Base-by-base conservation (phyloP, 1,284 basidiomycete species). In the Moniliella sp. region DNA sequence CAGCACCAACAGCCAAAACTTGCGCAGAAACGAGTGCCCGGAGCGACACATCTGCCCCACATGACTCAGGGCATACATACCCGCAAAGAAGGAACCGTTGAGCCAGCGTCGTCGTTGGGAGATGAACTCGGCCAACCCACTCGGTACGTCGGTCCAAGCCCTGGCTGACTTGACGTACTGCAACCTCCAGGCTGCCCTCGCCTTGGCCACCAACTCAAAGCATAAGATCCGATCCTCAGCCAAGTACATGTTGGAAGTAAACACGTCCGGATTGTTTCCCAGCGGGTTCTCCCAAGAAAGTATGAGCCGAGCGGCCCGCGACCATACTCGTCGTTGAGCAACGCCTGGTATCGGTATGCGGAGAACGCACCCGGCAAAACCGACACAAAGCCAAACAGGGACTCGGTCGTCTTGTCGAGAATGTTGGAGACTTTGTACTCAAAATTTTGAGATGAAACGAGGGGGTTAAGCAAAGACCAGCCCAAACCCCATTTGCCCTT, bases 91-190 rank as follows among this genome's bases (percentile, higher is more conserved):
- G 5, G 76, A 79, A 27, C 81, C 82, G 51, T 88, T 86, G 40
- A 86, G 61, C 82, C 81, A 86, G 45, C 40, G 13, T 15, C 36
- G 25, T 10, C 39, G 18, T 19, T 84, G 81, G 2, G 77, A 81
- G 50, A 86, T 84, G 62, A 84, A 82, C 59, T 83, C 81, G 7
- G 79, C 32, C 61, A 76, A 74, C 17, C 69, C 66, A n/a, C 73
- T 72, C 15, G 82, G 80, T 2, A 83, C 81, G 60, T 84, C 83
- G 2, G 83, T 88, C n/a, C 80, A 70, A 2, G 76, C 83, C 47
- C 78, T 80, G 1, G 84, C 81, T 1, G 76, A 79, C 58, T 88
- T 86, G 61, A 86, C 83, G 46, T 88, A 93, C 64, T 86, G 81
- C 21, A 23, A n/a, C 21, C 8, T 23, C 21, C 21, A 23, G 21